Evolutionary conservation across 306 rosid genomes (phyloP).

Genomic region (Vicia villosa): DNA sequence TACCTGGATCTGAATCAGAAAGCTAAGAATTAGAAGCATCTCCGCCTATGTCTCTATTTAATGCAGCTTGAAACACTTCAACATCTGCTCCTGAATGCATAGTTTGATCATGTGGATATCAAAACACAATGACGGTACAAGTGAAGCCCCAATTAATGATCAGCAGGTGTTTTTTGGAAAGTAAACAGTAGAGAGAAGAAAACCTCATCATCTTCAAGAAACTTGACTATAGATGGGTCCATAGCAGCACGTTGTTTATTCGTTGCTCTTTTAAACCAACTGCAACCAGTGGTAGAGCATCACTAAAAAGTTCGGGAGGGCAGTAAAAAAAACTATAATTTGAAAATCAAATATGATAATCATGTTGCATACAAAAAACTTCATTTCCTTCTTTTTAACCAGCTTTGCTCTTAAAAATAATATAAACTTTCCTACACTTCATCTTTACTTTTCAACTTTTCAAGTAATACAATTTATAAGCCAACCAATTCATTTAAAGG

Average conservation of each 20-base stretch:
- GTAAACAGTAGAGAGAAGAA: slow-evolving; percentile 23
- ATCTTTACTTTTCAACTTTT: too few species aligned
- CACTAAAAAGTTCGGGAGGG: too few species aligned
- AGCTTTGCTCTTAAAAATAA: too few species aligned
- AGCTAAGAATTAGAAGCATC: slow-evolving; percentile 57
- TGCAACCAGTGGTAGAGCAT: too few species aligned
- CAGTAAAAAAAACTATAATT: too few species aligned
- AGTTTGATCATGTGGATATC: slow-evolving; percentile 64
- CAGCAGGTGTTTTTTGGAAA: slow-evolving; percentile 2
- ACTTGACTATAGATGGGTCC: slow-evolving; percentile 92
- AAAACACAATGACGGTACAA: slow-evolving; percentile 19
- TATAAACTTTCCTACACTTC: too few species aligned
- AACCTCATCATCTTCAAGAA: slow-evolving; percentile 93
- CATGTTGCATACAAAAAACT: too few species aligned
- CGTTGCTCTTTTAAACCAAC: too few species aligned
- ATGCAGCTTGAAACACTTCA: slow-evolving; percentile 88
- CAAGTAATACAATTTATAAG: too few species aligned
- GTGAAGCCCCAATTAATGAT: slow-evolving; percentile 4
- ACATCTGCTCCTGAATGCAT: slow-evolving; percentile 91
- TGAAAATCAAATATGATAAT: too few species aligned
- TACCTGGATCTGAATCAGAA: slow-evolving; percentile 58
- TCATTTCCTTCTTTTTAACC: too few species aligned
- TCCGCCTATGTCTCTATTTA: slow-evolving; percentile 79
- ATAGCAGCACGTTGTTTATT: slow-evolving; percentile 23
- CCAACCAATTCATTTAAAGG: too few species aligned